Base-by-base conservation (phyloP, 768 basidiomycete species). In the Lyophyllum shimeji region DNA sequence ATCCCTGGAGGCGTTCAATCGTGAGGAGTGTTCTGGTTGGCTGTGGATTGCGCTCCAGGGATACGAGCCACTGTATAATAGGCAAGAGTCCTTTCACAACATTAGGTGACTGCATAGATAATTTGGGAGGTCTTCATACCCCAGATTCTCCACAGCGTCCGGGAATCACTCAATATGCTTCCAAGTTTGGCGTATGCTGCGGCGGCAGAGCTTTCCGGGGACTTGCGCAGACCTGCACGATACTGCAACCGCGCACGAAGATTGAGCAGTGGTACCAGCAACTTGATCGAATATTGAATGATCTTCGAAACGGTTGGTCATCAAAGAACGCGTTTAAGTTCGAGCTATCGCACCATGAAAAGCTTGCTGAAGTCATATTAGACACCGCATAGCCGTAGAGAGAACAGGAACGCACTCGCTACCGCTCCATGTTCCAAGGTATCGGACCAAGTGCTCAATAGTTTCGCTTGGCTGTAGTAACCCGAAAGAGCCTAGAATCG, bases 351-450 rank as follows among this genome's bases (percentile, higher is more conserved):
- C 31, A 90, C 87, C 82, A 84, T 82, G 68, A 92, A 90, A 29
- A 90, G 66, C 68, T 92, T 92, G 71, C 90, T 92, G 60, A 23
- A 65, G 37, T 50, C 31, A 15, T n/a, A 12, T 46, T 34, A 56
- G 47, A 52, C 53, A 46, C 52, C 34, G 57, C 49, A 25, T 40
- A 48, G 13, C 31, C 18, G 17, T 39, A 50, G 15, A 11, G 54
- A 43, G 52, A 48, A 47, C 24, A 57, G 27, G 59, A 59, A 84
- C 84, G 69, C 75, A 76, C 91, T 94, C 92, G 82, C 83, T 90
- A 24, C 91, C 91, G 67, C 84, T 87, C 89, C 89, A 93, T 63
- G 90, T 90, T 53, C 87, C 84, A 50, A 93, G 75, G 66, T 84
- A 92, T 64, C 89, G 77, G 37, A 90, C 78, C 8, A 90, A 75